Conservation (phyloP, 768 basidiomycete genomes). For the Thelephora ganbajun region DNA sequence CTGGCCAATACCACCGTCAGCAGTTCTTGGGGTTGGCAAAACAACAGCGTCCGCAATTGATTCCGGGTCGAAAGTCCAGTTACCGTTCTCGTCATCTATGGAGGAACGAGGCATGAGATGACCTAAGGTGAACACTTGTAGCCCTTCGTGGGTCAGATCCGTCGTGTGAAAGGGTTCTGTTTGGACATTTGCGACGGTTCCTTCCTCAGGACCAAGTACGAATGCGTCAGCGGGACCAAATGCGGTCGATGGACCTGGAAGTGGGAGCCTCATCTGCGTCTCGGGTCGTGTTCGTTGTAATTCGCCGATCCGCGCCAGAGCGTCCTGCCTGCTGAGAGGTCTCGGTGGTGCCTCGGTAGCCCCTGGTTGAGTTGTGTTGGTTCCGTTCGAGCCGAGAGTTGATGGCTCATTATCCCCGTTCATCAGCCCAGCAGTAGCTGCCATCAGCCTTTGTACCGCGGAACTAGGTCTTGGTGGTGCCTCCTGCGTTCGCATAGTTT, state of each 20-base stretch:
- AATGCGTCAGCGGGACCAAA: conserved; percentile 8
- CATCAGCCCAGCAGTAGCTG: conserved; percentile 18
- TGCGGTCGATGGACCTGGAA: conserved; percentile 3
- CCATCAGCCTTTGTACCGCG: conserved; percentile 17
- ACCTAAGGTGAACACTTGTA: conserved; percentile 73
- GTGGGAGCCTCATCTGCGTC: conserved; percentile 7
- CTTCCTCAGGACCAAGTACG: conserved; percentile 9
- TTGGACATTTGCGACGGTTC: conserved; percentile 1
- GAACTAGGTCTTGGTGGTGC: conserved; percentile 5
- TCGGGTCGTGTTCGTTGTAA: conserved; percentile 27
- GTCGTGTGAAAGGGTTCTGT: conserved; percentile 6
- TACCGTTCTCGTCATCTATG: conserved; percentile 37
- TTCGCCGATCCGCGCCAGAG: conserved; percentile 40
- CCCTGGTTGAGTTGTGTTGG: conserved; percentile 5
- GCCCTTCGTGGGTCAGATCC: conserved; percentile 36
- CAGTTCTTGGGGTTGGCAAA: conserved; percentile 15
- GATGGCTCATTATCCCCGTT: neutral
- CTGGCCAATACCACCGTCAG: neutral
- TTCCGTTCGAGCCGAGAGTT: too few species aligned
- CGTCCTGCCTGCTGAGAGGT: conserved; percentile 27
- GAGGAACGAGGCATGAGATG: conserved; percentile 51
- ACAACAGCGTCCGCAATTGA: conserved; percentile 17
- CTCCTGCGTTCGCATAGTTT: conserved; percentile 1
- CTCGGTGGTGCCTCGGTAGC: conserved; percentile 10
- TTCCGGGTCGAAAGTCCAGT: conserved; percentile 43